phyloP scores from a whole-genome alignment of 73 alveolate species.

The Paramecium biaurelia region DNA sequence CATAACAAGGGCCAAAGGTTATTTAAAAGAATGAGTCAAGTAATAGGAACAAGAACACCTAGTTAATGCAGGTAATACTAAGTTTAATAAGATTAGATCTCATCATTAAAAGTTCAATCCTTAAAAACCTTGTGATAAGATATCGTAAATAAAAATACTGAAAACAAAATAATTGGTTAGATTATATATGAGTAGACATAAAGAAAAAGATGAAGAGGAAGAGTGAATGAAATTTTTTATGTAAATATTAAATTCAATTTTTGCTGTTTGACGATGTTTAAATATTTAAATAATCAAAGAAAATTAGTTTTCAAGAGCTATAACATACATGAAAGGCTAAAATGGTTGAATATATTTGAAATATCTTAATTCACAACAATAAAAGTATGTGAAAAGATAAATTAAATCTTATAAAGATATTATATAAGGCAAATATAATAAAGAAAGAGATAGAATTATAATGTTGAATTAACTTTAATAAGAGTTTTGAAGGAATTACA shows the following conservation, averaged over 20 bases:
- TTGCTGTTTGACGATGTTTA: not conserved
- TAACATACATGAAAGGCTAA: not conserved
- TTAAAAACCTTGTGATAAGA: not conserved
- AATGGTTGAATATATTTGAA: constrained; percentile 9
- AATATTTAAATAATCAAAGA: not conserved
- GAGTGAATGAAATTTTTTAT: not conserved
- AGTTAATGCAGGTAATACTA: constrained; percentile 34
- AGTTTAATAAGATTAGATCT: not conserved
- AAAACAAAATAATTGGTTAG: not conserved
- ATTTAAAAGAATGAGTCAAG: constrained; percentile 8
- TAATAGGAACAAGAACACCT: constrained; percentile 47
- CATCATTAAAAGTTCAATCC: constrained; percentile 27
- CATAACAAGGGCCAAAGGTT: not conserved
- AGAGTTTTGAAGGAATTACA: not conserved
- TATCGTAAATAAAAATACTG: not conserved
- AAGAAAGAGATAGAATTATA: not conserved
- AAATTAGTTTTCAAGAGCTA: not conserved
- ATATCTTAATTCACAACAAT: not conserved
- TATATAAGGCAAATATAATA: not conserved
- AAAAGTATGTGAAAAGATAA: not conserved
- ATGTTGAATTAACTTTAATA: not conserved
- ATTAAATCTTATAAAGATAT: not conserved
- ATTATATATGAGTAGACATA: not conserved
- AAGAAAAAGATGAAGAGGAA: not conserved
- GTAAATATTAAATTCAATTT: not conserved